These are phyloP conservation scores for Geosiphon pyriformis DNA, from an alignment of 192 early-diverging fungal species.

Conservation along the genomic window DNA sequence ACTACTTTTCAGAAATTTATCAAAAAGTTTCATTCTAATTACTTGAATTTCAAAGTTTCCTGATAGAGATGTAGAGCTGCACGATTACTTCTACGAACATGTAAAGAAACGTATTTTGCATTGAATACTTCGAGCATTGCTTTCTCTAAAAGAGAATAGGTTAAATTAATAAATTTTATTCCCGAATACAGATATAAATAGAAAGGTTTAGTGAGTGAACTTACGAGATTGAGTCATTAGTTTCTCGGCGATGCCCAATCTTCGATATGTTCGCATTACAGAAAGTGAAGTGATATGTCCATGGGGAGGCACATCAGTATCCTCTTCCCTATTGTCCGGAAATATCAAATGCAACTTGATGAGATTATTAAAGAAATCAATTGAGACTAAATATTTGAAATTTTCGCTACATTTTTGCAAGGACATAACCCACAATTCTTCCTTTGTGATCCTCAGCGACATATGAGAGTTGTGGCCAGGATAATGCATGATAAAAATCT, in stretches of 20 bases:
- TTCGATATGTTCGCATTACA: conserved; percentile 93
- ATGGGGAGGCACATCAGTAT: conserved; percentile 63
- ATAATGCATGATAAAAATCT: conserved; percentile 75
- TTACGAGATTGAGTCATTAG: conserved; percentile 90
- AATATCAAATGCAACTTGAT: too few species aligned
- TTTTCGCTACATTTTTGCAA: conserved; percentile 84
- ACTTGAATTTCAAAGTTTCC: conserved; percentile 88
- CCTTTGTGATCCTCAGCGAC: conserved; percentile 92
- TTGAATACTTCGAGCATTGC: conserved; percentile 87
- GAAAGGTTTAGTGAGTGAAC: conserved; percentile 28
- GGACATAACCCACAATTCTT: conserved; percentile 93
- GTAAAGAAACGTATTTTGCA: conserved; percentile 85
- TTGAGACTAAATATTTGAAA: conserved; percentile 9
- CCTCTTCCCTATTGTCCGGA: conserved; percentile 78
- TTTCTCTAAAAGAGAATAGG: conserved; percentile 27
- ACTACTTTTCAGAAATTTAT: neutral
- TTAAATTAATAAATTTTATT: neutral
- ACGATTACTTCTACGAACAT: conserved; percentile 89
- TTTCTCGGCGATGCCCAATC: conserved; percentile 94
- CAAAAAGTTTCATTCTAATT: conserved; percentile 25
- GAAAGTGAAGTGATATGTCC: conserved; percentile 97
- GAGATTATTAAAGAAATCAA: conserved; percentile 2
- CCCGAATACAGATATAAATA: too few species aligned
- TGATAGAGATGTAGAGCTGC: conserved; percentile 92
- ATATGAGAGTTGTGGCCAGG: conserved; percentile 90